These are phyloP conservation scores for Volvox reticuliferus DNA, from an alignment of 139 green algal species.

Conservation along the genomic window DNA sequence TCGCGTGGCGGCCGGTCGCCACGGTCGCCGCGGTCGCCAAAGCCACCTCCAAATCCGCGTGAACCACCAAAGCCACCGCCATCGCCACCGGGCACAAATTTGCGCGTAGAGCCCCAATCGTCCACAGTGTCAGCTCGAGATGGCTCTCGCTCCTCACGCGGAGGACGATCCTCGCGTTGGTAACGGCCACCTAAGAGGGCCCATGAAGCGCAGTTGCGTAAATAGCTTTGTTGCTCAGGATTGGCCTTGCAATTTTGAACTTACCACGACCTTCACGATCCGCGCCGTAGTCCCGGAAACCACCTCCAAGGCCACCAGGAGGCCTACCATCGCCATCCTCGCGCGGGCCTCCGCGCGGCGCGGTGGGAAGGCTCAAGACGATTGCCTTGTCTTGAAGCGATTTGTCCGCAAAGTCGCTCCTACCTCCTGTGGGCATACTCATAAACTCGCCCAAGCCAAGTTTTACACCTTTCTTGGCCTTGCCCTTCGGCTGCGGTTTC, in stretches of 20 bases:
- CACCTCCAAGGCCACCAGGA: constrained; percentile 71
- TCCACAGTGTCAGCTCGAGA: constrained; percentile 82
- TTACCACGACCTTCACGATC: constrained; percentile 53
- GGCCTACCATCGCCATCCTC: constrained; percentile 63
- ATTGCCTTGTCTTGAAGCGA: constrained; percentile 61
- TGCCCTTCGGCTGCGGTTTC: constrained; percentile 67
- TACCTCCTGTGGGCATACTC: not conserved
- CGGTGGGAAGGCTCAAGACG: constrained; percentile 74
- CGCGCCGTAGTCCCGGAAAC: constrained; percentile 83
- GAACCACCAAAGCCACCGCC: constrained; percentile 40
- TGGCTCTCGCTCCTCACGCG: constrained; percentile 57
- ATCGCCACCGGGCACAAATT: constrained; percentile 72
- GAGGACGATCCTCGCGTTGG: constrained; percentile 15
- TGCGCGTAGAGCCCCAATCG: constrained; percentile 83
- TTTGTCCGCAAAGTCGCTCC: constrained; percentile 16
- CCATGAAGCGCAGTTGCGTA: not conserved
- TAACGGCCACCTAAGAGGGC: constrained; percentile 1
- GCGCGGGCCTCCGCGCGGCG: constrained; percentile 56
- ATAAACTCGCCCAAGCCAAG: constrained; percentile 82
- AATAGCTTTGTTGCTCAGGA: not conserved
- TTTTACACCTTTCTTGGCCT: constrained; percentile 73
- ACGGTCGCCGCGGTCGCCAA: constrained; percentile 19
- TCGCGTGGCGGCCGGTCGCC: constrained; percentile 48
- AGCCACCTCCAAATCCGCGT: constrained; percentile 42
- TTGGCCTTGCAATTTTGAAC: not conserved